A percentile compares a stretch with the other conserved stretches of the same genome.
Evolutionary conservation across 768 basidiomycete species (phyloP).

Genomic region (Hirschioporus abietinus): DNA sequence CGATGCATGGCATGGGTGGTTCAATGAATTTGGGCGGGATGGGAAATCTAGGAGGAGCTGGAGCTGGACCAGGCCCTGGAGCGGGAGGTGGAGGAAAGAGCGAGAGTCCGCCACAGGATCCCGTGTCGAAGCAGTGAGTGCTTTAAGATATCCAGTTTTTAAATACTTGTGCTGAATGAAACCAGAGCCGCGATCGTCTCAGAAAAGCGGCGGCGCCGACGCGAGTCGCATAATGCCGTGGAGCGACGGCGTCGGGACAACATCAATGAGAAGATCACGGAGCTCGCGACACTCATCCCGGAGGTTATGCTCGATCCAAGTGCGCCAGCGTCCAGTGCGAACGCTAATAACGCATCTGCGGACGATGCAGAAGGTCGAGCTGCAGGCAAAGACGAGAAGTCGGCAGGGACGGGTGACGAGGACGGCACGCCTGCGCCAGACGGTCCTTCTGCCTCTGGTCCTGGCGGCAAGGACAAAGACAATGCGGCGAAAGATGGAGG

Average conservation of each 20-base stretch:
- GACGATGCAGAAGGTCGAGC: not conserved
- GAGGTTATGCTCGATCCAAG: slow-evolving; percentile 56
- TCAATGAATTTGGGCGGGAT: not conserved
- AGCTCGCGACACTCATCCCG: slow-evolving; percentile 84
- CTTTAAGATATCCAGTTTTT: slow-evolving; percentile 8
- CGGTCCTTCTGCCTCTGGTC: slow-evolving; percentile 5
- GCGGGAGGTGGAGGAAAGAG: slow-evolving; percentile 7
- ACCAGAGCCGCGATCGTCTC: slow-evolving; percentile 51
- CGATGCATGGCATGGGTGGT: not conserved
- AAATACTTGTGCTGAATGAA: not conserved
- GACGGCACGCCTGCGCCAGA: slow-evolving; percentile 14
- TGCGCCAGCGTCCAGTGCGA: slow-evolving; percentile 4
- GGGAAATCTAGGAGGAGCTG: not conserved
- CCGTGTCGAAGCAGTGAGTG: slow-evolving; percentile 35
- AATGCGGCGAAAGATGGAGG: slow-evolving; percentile 16
- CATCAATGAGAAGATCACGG: slow-evolving; percentile 93
- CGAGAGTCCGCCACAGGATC: slow-evolving; percentile 23
- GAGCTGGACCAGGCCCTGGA: not conserved
- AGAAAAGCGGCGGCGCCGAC: slow-evolving; percentile 74
- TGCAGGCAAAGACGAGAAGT: slow-evolving; percentile 11
- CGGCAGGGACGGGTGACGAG: slow-evolving; percentile 12
- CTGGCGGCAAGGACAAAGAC: slow-evolving; percentile 18
- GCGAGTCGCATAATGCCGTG: slow-evolving; percentile 91
- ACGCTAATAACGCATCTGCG: not conserved
- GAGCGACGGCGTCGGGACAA: slow-evolving; percentile 84